Percentiles rank a stretch among this genome's conserved stretches.
Conservation (phyloP, 805 yeast species). For the Limtongia smithiae region DNA sequence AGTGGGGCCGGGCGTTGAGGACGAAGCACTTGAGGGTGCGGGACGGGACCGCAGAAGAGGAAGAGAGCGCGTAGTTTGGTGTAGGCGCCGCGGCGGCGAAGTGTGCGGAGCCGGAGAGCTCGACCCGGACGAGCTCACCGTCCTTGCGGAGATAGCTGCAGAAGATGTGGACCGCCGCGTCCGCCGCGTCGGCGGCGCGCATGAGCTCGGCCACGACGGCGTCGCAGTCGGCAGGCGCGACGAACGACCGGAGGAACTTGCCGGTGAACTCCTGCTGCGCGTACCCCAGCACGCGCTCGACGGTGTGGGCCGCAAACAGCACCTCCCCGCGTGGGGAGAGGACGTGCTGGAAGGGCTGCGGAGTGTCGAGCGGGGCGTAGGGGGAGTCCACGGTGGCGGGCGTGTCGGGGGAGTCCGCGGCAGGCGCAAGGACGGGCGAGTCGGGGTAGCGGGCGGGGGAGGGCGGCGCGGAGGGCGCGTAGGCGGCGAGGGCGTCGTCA, state of each 20-base stretch:
- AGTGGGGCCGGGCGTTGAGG: constrained; percentile 24
- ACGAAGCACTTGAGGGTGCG: constrained; percentile 22
- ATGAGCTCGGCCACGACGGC: constrained; percentile 12
- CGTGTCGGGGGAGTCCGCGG: neutral
- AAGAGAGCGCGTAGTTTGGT: neutral
- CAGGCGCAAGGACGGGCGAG: neutral
- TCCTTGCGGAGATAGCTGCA: constrained; percentile 13
- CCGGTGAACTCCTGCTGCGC: constrained; percentile 20
- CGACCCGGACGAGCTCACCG: constrained; percentile 8
- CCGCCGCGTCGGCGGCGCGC: constrained; percentile 17
- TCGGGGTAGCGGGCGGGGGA: neutral
- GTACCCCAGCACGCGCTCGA: constrained; percentile 20
- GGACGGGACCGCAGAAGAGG: neutral
- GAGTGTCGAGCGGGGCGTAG: neutral
- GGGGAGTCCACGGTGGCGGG: neutral
- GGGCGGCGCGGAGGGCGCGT: neutral
- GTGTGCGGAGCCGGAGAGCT: constrained; percentile 18
- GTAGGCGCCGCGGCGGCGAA: constrained; percentile 1
- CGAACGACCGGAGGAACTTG: constrained; percentile 10
- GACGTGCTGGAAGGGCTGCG: constrained; percentile 15
- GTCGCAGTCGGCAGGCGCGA: constrained; percentile 23
- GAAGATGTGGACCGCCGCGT: neutral
- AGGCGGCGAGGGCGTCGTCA: too few relatives aligned
- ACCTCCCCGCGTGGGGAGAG: constrained; percentile 15
- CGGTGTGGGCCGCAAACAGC: constrained; percentile 24